These are phyloP conservation scores for Oidiodendron maius DNA, from an alignment of 495 filamentous ascomycete species.

Conservation along the genomic window DNA sequence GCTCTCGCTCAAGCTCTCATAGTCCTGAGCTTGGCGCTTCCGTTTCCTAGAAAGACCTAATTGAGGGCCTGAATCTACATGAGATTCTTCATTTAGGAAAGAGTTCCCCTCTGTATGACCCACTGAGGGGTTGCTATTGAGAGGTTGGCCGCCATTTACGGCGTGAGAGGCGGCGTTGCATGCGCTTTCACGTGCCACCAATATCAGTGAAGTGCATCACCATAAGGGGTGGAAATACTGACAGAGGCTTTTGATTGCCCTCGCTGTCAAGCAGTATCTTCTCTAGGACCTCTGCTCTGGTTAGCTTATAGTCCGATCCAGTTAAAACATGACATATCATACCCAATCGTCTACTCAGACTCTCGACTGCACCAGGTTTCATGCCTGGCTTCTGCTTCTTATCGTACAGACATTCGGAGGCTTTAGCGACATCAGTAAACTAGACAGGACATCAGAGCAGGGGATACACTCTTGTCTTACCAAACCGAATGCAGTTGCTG, in stretches of 20 bases:
- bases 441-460: neutral
- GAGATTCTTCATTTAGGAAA: too few species aligned
- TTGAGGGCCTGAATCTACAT: too few species aligned
- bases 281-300: constrained; percentile 11
- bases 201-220: neutral
- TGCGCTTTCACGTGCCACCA: neutral
- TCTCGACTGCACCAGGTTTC: constrained; percentile 12
- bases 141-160: too few species aligned
- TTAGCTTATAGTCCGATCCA: neutral
- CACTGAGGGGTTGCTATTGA: too few species aligned
- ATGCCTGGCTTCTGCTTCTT: constrained; percentile 9
- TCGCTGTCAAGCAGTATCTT: constrained; percentile 12
- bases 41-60: constrained; percentile 1
- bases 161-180: constrained; percentile 2
- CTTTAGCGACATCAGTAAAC: constrained; percentile 4
- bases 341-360: constrained; percentile 11
- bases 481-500: constrained; percentile 8
- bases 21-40: neutral
- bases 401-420: constrained; percentile 2
- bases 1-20: neutral
- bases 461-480: neutral
- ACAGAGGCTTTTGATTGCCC: constrained; percentile 5
- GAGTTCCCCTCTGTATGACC: too few species aligned
- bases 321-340: neutral
- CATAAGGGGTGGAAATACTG: too few species aligned